Evolutionary conservation across 2,329 filamentous ascomycete species (phyloP).

Genomic region (Akanthomyces uredinophilus): DNA sequence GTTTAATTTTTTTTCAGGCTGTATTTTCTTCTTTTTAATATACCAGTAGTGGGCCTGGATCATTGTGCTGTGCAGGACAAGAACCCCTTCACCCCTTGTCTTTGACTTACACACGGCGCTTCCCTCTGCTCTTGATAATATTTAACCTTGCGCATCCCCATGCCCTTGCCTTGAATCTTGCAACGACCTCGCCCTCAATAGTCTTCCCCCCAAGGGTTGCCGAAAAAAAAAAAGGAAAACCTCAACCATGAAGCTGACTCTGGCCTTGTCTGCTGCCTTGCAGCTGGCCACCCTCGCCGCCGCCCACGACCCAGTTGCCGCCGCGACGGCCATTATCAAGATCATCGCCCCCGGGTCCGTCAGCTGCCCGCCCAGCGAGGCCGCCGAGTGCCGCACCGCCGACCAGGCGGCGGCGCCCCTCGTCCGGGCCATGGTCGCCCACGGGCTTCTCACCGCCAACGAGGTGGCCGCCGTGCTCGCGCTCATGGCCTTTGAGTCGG

Average conservation of each 20-base stretch:
- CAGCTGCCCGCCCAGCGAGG: slow-evolving; percentile 44
- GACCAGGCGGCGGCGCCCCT: slow-evolving; percentile 54
- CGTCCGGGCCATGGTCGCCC: slow-evolving; percentile 48
- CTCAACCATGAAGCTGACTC: neutral
- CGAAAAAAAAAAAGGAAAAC: neutral
- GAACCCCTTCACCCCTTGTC: too few species aligned
- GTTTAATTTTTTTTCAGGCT: too few species aligned
- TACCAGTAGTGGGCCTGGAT: too few species aligned
- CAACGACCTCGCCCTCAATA: neutral
- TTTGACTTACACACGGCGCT: too few species aligned
- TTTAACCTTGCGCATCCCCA: too few species aligned
- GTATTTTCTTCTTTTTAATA: too few species aligned
- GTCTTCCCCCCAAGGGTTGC: neutral
- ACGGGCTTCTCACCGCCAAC: slow-evolving; percentile 46
- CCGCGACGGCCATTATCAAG: too few species aligned
- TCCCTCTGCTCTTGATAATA: too few species aligned
- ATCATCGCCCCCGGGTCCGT: slow-evolving; percentile 53
- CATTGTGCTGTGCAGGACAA: too few species aligned
- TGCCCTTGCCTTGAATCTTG: too few species aligned
- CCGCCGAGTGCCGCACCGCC: slow-evolving; percentile 62
- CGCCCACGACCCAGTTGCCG: slow-evolving; percentile 25
- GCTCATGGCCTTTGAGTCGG: slow-evolving; percentile 67
- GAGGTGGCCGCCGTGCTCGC: slow-evolving; percentile 67
- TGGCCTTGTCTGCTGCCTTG: neutral
- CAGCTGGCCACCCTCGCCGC: neutral